These are phyloP conservation scores for Trifolium pratense DNA, from an alignment of 306 rosid species.

Conservation along the genomic window DNA sequence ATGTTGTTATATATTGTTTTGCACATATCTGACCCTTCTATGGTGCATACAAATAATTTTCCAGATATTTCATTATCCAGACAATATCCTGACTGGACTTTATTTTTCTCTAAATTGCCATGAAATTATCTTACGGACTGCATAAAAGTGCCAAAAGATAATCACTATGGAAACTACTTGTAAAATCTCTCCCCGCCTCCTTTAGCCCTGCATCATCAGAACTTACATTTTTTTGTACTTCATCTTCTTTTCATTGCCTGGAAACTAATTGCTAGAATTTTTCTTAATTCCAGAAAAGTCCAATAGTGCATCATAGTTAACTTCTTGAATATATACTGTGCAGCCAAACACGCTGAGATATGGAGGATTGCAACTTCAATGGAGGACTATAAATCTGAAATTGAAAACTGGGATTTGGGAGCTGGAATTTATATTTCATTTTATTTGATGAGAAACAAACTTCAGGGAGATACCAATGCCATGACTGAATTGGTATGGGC, in stretches of 20 bases:
- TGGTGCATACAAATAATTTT: neutral
- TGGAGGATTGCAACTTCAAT: constrained; percentile 84
- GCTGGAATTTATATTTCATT: constrained; percentile 91
- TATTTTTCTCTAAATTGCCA: constrained; percentile 1
- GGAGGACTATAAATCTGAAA: constrained; percentile 93
- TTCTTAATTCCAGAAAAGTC: constrained; percentile 21
- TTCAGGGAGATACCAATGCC: constrained; percentile 64
- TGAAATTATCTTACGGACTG: neutral
- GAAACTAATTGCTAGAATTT: constrained; percentile 20
- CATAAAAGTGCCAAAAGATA: constrained; percentile 19
- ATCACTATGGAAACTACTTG: neutral
- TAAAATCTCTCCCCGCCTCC: too few species aligned
- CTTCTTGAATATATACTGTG: constrained; percentile 38
- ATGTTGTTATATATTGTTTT: constrained; percentile 1
- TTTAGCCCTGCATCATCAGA: constrained; percentile 8
- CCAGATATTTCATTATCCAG: neutral
- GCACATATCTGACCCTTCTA: constrained; percentile 3
- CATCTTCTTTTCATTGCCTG: constrained; percentile 3
- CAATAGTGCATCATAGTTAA: constrained; percentile 23
- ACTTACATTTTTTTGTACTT: neutral
- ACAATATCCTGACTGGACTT: neutral
- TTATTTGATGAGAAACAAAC: constrained; percentile 73
- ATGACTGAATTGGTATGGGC: constrained; percentile 66
- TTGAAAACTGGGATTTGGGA: constrained; percentile 97
- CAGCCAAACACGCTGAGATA: constrained; percentile 79